Percentiles rank a stretch among this genome's conserved stretches.
These are phyloP conservation scores for Abelmoschus esculentus DNA, from an alignment of 345 rosid genomes.

Conservation along the genomic window DNA sequence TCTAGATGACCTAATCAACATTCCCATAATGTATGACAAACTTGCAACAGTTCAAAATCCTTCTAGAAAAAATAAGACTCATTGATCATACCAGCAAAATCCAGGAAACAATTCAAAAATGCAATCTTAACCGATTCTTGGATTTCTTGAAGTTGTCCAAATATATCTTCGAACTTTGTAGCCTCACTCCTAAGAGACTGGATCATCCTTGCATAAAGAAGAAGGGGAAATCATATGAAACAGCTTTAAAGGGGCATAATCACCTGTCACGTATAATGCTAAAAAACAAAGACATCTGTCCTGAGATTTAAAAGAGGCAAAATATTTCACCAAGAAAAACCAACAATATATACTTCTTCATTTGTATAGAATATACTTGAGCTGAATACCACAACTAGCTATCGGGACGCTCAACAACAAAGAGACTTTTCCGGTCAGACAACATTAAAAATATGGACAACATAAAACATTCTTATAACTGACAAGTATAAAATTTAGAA, in stretches of 20 bases:
- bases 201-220: constrained; percentile 56
- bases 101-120: constrained; percentile 86
- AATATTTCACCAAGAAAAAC: neutral
- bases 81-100: constrained; percentile 74
- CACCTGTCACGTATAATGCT: neutral
- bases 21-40: constrained; percentile 10
- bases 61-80: constrained; percentile 8
- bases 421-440: neutral
- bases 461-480: neutral
- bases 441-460: neutral
- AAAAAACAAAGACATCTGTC: neutral
- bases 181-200: constrained; percentile 70
- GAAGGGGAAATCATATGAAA: constrained; percentile 5
- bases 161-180: constrained; percentile 67
- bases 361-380: neutral
- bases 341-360: neutral
- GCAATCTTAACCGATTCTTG: constrained; percentile 87
- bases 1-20: constrained; percentile 50
- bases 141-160: constrained; percentile 73
- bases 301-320: neutral
- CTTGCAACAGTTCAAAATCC: neutral
- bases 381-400: neutral
- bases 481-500: neutral
- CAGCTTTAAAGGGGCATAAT: neutral
- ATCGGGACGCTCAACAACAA: neutral